Conservation (phyloP, 148 eudicot genomes). For the Nepenthes mirabilis region DNA sequence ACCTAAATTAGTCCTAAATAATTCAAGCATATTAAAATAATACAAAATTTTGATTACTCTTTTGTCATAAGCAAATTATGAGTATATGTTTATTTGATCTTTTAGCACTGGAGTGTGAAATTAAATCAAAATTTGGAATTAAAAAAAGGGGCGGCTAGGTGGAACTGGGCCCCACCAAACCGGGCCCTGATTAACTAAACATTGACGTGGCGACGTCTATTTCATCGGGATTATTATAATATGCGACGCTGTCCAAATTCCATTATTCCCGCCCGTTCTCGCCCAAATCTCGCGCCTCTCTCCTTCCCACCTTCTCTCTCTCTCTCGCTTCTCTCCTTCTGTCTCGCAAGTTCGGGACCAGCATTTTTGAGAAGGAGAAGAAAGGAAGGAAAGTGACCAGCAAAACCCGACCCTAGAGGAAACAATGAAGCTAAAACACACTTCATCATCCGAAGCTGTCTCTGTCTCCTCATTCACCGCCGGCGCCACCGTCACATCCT, state of each 20-base stretch:
- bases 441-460: conserved; percentile 20
- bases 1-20: too few species aligned
- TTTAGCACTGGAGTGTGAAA: too few species aligned
- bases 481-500: conserved; percentile 1
- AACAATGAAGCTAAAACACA: conserved; percentile 27
- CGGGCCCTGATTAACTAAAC: too few species aligned
- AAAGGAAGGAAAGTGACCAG: neutral
- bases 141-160: too few species aligned
- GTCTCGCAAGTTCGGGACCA: neutral
- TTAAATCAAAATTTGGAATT: too few species aligned
- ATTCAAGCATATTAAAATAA: too few species aligned
- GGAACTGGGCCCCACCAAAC: too few species aligned
- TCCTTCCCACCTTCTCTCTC: neutral
- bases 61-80: too few species aligned
- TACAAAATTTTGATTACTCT: too few species aligned
- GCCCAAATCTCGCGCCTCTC: neutral
- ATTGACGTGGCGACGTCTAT: too few species aligned
- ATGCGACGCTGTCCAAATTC: neutral
- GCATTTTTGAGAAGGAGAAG: conserved; percentile 2
- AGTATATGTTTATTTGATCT: too few species aligned
- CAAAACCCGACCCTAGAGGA: conserved; percentile 22
- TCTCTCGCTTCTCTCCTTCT: too few species aligned
- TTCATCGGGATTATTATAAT: neutral
- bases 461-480: conserved; percentile 9
- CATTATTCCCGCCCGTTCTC: neutral